These are phyloP conservation scores for Oryza punctata DNA, from an alignment of 176 grass and related monocot species.

Conservation along the genomic window DNA sequence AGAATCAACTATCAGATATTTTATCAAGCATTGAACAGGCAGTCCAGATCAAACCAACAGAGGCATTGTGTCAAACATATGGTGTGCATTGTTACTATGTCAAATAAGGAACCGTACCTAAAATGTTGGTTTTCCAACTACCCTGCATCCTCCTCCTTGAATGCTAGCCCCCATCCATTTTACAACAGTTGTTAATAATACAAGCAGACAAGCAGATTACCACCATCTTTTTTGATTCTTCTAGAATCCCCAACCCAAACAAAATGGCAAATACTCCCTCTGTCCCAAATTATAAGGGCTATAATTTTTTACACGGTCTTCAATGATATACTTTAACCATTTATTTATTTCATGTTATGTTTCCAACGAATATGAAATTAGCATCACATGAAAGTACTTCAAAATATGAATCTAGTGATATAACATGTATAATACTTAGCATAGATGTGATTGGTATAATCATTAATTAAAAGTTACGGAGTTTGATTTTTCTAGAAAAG, in stretches of 20 bases:
- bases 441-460: no score
- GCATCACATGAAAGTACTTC: no score
- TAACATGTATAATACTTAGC: no score
- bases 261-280: neutral
- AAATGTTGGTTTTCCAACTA: neutral
- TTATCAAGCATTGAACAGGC: neutral
- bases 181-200: neutral
- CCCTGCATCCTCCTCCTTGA: neutral
- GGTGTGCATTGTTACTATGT: neutral
- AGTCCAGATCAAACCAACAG: neutral
- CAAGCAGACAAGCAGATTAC: neutral
- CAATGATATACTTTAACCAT: no score
- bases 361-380: no score
- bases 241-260: neutral
- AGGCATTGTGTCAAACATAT: conserved; percentile 5
- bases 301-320: no score
- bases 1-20: neutral
- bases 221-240: neutral
- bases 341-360: no score
- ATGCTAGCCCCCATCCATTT: neutral
- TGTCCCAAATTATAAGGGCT: no score
- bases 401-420: no score
- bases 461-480: no score
- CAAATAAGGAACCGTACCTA: neutral
- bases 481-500: no score